phyloP scores from a whole-genome alignment of 495 filamentous ascomycete genomes.

The Pseudoneurospora amorphoporcata region DNA sequence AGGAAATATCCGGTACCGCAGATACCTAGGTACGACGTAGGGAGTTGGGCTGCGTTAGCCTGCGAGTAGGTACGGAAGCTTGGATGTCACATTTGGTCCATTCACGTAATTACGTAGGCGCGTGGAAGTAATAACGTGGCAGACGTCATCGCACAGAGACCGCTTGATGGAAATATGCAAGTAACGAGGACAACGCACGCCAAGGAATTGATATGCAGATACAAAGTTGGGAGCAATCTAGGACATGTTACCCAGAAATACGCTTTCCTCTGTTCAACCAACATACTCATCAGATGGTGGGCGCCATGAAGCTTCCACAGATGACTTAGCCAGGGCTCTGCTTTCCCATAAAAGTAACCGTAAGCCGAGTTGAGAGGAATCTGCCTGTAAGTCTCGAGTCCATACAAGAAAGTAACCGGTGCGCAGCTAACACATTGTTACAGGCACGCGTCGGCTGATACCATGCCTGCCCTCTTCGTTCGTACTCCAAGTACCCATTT shows the following conservation, averaged over 20 bases:
- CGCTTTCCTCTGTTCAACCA: neutral
- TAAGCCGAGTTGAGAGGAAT: neutral
- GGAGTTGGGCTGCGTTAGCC: neutral
- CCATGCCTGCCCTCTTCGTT: neutral
- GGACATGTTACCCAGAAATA: too few species aligned
- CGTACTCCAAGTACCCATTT: neutral
- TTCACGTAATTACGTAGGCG: neutral
- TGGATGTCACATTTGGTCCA: neutral
- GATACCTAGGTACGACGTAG: neutral
- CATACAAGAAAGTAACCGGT: neutral
- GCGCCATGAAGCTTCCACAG: neutral
- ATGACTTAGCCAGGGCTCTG: too few species aligned
- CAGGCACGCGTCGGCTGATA: neutral
- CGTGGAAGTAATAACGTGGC: neutral
- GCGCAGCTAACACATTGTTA: neutral
- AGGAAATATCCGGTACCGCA: neutral
- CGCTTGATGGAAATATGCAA: neutral
- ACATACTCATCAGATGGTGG: neutral
- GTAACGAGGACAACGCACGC: neutral
- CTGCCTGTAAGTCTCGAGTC: neutral
- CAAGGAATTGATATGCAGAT: neutral
- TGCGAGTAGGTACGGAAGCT: neutral
- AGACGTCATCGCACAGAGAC: neutral
- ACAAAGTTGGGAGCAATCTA: neutral
- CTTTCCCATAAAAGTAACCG: neutral